phyloP scores from a whole-genome alignment of 768 basidiomycete species.

The Epithele typhae region DNA sequence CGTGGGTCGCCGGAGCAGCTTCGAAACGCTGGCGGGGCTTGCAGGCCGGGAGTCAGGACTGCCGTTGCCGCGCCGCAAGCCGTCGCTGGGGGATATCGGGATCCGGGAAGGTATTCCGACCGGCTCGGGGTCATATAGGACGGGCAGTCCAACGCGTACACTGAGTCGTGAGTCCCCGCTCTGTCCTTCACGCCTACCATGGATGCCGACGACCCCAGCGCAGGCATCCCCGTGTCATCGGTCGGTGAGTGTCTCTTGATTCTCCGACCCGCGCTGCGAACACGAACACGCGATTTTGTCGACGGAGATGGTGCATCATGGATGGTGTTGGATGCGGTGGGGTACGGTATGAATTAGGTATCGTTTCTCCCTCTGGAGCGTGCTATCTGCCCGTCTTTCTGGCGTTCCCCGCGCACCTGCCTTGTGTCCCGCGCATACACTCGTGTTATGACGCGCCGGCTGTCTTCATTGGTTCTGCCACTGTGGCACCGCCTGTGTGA shows the following conservation, averaged over 20 bases:
- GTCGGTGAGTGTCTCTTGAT: constrained; percentile 65
- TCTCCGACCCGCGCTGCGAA: too few species aligned
- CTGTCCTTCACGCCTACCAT: constrained; percentile 1
- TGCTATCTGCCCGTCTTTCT: too few species aligned
- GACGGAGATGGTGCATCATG: too few species aligned
- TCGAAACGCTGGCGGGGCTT: constrained; percentile 63
- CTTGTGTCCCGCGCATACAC: too few species aligned
- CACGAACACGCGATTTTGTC: too few species aligned
- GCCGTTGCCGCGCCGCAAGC: constrained; percentile 55
- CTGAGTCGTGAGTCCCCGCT: constrained; percentile 63
- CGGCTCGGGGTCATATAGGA: constrained; percentile 42
- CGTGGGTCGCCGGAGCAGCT: constrained; percentile 62
- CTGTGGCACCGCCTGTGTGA: too few species aligned
- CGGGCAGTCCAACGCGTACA: constrained; percentile 70
- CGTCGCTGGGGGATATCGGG: constrained; percentile 38
- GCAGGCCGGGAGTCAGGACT: constrained; percentile 75
- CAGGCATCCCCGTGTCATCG: constrained; percentile 45
- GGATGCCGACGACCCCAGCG: not conserved
- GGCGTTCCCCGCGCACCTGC: too few species aligned
- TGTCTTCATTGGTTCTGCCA: too few species aligned
- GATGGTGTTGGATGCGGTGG: too few species aligned
- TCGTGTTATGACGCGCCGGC: too few species aligned
- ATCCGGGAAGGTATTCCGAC: constrained; percentile 74
- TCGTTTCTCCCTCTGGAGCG: too few species aligned
- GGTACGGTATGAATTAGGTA: too few species aligned